A percentile compares a stretch with the other conserved stretches of the same genome.
Conservation (phyloP, 768 basidiomycete genomes). For the Lentinula raphanica region DNA sequence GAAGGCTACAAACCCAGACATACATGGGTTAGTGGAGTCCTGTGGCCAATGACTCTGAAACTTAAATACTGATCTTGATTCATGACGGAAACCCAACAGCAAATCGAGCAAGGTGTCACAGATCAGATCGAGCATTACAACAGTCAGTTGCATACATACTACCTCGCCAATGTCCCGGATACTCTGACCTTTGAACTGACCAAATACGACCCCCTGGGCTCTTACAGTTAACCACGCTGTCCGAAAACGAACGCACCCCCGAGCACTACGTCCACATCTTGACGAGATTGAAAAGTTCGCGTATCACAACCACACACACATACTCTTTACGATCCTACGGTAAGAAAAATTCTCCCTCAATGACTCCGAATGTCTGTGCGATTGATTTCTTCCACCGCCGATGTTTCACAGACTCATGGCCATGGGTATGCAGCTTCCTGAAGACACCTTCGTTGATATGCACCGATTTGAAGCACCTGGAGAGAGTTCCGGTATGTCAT, state of each 20-base stretch:
- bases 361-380: too few species aligned
- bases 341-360: slow-evolving; percentile 8
- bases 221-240: slow-evolving; percentile 46
- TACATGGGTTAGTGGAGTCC: slow-evolving; percentile 40
- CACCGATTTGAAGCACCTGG: slow-evolving; percentile 38
- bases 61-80: too few species aligned
- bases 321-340: slow-evolving; percentile 46
- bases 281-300: slow-evolving; percentile 49
- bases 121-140: slow-evolving; percentile 66
- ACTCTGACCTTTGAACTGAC: not conserved
- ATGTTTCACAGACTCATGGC: slow-evolving; percentile 38
- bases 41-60: too few species aligned
- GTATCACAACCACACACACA: slow-evolving; percentile 44
- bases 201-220: not conserved
- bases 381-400: not conserved
- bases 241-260: slow-evolving; percentile 43
- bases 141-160: slow-evolving; percentile 29
- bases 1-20: slow-evolving; percentile 52
- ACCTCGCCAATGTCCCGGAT: too few species aligned
- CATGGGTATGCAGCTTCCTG: slow-evolving; percentile 47
- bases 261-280: slow-evolving; percentile 42
- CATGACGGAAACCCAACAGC: slow-evolving; percentile 32
- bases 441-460: slow-evolving; percentile 44
- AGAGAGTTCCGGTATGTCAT: slow-evolving; percentile 35
- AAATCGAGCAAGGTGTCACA: slow-evolving; percentile 54